Evolutionary conservation across 106 monocot genomes (phyloP), one percentile per base, ranked within the genome.

Genomic region (Phalaenopsis equestris): DNA sequence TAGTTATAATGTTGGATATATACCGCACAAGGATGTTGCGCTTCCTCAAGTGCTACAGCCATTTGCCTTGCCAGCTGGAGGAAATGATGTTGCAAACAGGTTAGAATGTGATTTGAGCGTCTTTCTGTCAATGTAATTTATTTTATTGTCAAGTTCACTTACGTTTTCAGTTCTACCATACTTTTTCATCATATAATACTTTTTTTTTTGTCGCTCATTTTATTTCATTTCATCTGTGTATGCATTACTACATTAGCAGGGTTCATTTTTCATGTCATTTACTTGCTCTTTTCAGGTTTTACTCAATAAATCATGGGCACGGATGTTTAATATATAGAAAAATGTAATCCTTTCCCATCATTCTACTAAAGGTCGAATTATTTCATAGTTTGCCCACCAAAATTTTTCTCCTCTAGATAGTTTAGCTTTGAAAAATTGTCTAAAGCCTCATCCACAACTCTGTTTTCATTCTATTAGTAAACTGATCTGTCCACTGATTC

Each of bases 21-120:
- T 92, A 39, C 94, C 94, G 46, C 94, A 94, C 76, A 94, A 98
- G 87, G 98, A 98, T 86, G 85, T 98, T 78, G 98, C 98, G 67
- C 89, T 98, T 82, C 98, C 94, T 19, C 98, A 98, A 87, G 84
- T 98, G 72, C 79, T 98, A 43, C 98, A 98, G 73, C 98, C 98
- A 82, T 98, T 94, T 86, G 84, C 98, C 56, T 86, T 94, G 15
- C 98, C 98, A 77, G 81, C 87, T 67, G 94, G 98, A 82, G 98
- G 94, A 85, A 98, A 89, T 79, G 91, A 94, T 79, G 83, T 91
- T 19, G 89, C 83, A 52, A 98, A 98, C 87, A 98, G 94, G 98
- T 94, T 81, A 75, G 76, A 14, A 46, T 36, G 11, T 17, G 7
- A 65, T 49, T 1, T 49, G 43, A 75, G 24, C 24, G 16, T 41